These are phyloP conservation scores for Primulina tabacum DNA, from an alignment of 257 asterid species.

Conservation along the genomic window DNA sequence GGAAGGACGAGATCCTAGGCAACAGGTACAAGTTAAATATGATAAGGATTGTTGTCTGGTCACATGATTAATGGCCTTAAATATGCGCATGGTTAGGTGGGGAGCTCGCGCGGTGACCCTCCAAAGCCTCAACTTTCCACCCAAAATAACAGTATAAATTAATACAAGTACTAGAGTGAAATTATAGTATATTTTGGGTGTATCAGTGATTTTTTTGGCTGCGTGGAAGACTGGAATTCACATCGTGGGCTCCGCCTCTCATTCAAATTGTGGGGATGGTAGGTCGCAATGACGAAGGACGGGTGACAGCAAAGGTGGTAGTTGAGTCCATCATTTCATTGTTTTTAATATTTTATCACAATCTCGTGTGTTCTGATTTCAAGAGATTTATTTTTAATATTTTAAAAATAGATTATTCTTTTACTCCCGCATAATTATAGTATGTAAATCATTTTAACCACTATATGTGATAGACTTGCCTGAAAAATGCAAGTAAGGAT, in stretches of 20 bases:
- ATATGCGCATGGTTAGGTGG: constrained; percentile 55
- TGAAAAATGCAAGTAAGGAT: too few relatives aligned
- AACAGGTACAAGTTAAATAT: constrained; percentile 14
- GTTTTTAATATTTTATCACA: neutral
- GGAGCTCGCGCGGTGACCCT: neutral
- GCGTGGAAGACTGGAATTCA: neutral
- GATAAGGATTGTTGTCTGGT: constrained; percentile 24
- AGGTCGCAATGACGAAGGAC: neutral
- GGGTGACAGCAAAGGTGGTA: too few relatives aligned
- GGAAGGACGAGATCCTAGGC: constrained; percentile 22
- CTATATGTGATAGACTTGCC: too few relatives aligned
- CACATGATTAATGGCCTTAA: constrained; percentile 41
- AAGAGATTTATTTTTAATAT: too few relatives aligned
- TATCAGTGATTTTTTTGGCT: neutral
- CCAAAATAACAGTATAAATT: neutral
- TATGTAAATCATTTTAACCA: too few relatives aligned
- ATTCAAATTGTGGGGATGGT: neutral
- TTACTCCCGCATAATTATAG: too few relatives aligned
- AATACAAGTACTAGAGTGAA: too few relatives aligned
- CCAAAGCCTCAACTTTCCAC: neutral
- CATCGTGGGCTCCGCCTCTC: neutral
- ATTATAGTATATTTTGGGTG: too few relatives aligned
- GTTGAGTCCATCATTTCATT: neutral
- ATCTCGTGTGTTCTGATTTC: too few relatives aligned
- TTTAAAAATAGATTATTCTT: too few relatives aligned